These are phyloP conservation scores for Metarhizium robertsii DNA, from an alignment of 2,329 filamentous ascomycete species.

Conservation along the genomic window DNA sequence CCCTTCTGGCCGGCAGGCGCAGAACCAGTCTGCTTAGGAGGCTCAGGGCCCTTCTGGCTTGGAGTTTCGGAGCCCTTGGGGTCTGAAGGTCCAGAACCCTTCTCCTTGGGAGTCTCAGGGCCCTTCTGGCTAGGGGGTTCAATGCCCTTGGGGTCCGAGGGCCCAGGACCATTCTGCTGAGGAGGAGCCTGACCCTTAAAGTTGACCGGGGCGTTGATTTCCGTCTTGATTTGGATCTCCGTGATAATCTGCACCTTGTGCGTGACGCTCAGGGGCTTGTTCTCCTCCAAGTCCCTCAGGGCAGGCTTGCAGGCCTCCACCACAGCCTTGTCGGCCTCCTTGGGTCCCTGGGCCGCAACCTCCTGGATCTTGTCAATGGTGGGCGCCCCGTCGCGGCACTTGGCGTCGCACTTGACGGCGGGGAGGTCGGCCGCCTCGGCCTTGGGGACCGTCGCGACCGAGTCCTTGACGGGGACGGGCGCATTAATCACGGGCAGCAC, in stretches of 20 bases:
- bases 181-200: no score
- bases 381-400: not conserved
- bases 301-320: not conserved
- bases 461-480: not conserved
- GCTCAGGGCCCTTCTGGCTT: no score
- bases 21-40: no score
- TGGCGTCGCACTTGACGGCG: not conserved
- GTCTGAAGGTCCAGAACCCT: no score
- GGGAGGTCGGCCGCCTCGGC: not conserved
- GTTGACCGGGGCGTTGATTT: no score
- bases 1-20: no score
- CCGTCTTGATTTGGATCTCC: no score
- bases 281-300: not conserved
- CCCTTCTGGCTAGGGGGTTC: no score
- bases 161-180: no score
- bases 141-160: no score
- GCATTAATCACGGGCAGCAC: not conserved
- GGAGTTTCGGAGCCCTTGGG: no score
- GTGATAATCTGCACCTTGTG: not conserved
- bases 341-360: not conserved
- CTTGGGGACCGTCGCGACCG: not conserved
- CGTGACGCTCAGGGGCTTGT: not conserved
- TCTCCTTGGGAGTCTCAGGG: no score
- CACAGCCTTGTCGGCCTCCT: not conserved
- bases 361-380: not conserved